Evolutionary conservation across 2,329 filamentous ascomycete species (phyloP), one percentile per base, ranked within the genome.

Genomic region (Dryadomyces quercus-mongolicae): DNA sequence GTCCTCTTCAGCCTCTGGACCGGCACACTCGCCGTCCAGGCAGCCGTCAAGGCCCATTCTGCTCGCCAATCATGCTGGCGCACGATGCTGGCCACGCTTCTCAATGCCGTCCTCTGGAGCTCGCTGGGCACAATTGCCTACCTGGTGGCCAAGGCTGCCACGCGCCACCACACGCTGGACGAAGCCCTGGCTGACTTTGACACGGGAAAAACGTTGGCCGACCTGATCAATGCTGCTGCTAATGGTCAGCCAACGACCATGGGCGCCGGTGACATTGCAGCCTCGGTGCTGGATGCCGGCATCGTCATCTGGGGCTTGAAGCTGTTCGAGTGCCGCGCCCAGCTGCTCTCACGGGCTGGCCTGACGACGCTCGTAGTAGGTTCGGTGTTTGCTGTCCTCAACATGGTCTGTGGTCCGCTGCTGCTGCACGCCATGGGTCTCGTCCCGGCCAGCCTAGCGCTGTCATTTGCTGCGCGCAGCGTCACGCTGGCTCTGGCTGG

Each of bases 251-350:
- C 1, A 45, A 7, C 21, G 25, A 8, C 25, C 25, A 56, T 68
- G 52, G 74, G 73, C 2, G 74, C 75, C 0, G 75, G 75, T 9
- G 75, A 78, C 56, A 62, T 71, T 3, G 75, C 75, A 0, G 66
- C 72, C 1, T 72, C 74, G 0, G 62, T 78, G 3, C 72, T 78
- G 3, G 73, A 77, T 60, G 70, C 72, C 3, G 75, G 75, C 12
- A 75, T 78, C 22, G 67, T 77, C 2, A 67, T 71, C 3, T 78
- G 75, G 75, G 75, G 75, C 0, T 71, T 78, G 58, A 78, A 78
- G 62, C 66, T 78, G 3, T 76, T 72, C 59, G 74, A 76, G 57
- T 76, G 73, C 62, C 72, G 74, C 4, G 57, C 59, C 2, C 72
- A 74, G 51, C 66, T 78, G 1, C 67, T 73, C 48, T 75, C 72